Percentiles rank a stretch among this genome's conserved stretches.
These are phyloP conservation scores for Endocladia muricata DNA, from an alignment of 31 red algal genomes.

Conservation along the genomic window DNA sequence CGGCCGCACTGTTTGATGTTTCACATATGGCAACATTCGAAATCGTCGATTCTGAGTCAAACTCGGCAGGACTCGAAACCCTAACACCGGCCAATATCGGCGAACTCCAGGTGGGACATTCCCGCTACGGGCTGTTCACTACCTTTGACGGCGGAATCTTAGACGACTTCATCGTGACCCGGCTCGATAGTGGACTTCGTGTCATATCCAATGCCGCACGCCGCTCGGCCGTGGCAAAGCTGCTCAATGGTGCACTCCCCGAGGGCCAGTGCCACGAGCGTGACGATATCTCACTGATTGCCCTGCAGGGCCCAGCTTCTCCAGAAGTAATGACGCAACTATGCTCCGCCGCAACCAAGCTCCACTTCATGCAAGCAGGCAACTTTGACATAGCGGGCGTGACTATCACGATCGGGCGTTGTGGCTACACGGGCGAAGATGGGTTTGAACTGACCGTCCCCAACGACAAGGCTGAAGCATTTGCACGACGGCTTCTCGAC, in stretches of 20 bases:
- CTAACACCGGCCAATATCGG: not conserved
- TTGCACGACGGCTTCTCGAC: not conserved
- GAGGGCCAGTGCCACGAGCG: not conserved
- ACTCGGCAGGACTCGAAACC: not conserved
- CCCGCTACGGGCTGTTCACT: not conserved
- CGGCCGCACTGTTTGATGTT: constrained; percentile 7
- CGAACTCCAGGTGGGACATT: not conserved
- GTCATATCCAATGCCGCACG: not conserved
- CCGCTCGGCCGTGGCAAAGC: not conserved
- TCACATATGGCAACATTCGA: constrained; percentile 6
- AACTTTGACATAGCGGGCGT: not conserved
- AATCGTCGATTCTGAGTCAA: not conserved
- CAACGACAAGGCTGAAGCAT: not conserved
- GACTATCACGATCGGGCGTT: not conserved
- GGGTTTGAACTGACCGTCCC: constrained; percentile 2
- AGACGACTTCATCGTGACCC: not conserved
- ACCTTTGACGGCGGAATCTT: not conserved
- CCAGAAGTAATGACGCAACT: not conserved
- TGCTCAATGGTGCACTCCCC: not conserved
- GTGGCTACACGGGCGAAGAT: constrained; percentile 12
- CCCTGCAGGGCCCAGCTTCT: not conserved
- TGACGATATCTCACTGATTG: not conserved
- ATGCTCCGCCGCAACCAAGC: not conserved
- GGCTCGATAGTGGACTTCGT: not conserved
- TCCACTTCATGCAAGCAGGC: not conserved